Base-by-base conservation (phyloP, 257 asterid genomes). In the Rauvolfia tetraphylla region DNA sequence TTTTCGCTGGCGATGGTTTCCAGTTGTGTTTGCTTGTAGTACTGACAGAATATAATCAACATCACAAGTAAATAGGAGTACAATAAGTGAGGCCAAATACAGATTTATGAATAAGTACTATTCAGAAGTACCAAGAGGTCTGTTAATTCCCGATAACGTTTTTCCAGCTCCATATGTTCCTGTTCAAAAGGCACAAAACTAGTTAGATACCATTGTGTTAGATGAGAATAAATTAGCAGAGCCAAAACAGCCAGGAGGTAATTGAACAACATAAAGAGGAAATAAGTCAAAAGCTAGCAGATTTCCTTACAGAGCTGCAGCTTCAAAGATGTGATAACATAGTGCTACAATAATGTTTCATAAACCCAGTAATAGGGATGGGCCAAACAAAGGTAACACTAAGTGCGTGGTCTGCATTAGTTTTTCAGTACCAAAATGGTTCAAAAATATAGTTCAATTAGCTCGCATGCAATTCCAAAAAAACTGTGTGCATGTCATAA, bases 131-230 rank as follows among this genome's bases (percentile, higher is more conserved):
- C 99, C 98, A 96, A 84, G 85, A 96, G 84, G 83, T 96, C 99
- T 49, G 99, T 96, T 57, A 93, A 90, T 86, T 96, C 99, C n/a
- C 99, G 92, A 77, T 96, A 96, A 58, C 98, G 96, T 75, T 96
- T 93, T 85, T 96, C 99, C 83, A 96, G 95, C 87, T 96, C 99
- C 89, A 87, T 86, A 81, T 96, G 99, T 81, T 93, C 99, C 99
- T 93, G 90, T 85, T 76, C 84, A 84, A 46, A 74, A 82, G 77
- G 84, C 78, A 83, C 62, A 76, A 42, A 80, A 61, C 38, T 62
- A 31, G 44, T 18, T 39, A 29, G 49, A 34, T 42, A 22, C 62
- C 34, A 63, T 20, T 59, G 15, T 46, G n/a, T 59, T 31, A 41
- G 20, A 2, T n/a, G 61, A 74, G 58, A 27, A 74, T 44, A 59